Conservation (phyloP, 202 grass and related monocot species). For the Schoenoplectus triqueter region DNA sequence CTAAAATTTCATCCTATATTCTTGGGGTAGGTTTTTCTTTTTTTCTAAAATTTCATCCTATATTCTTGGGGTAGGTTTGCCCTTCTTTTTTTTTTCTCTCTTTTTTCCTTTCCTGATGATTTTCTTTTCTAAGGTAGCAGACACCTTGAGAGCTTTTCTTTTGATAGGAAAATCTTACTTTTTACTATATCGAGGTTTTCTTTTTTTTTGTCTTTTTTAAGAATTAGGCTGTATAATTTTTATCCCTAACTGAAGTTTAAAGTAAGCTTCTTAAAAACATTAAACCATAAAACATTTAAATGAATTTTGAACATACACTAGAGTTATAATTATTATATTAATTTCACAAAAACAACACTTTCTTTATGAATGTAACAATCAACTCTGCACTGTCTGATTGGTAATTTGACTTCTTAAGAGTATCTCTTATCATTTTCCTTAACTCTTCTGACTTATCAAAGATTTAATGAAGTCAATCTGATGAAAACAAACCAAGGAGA, state of each 20-base stretch:
- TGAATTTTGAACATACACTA: neutral
- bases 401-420: neutral
- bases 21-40: neutral
- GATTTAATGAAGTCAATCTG: neutral
- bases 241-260: neutral
- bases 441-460: slow-evolving; percentile 30
- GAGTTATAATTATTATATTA: neutral
- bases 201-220: neutral
- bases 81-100: neutral
- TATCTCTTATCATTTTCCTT: neutral
- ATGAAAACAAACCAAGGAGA: neutral
- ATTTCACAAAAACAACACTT: neutral
- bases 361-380: neutral
- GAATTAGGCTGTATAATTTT: neutral
- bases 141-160: neutral
- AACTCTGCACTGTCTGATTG: neutral
- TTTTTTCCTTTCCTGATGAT: neutral
- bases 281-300: neutral
- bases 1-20: slow-evolving; percentile 9
- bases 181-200: slow-evolving; percentile 16
- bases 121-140: slow-evolving; percentile 23
- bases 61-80: neutral
- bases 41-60: slow-evolving; percentile 17
- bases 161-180: slow-evolving; percentile 6
- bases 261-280: neutral